Base-by-base conservation (phyloP, 768 basidiomycete genomes). In the Floccularia luteovirens region DNA sequence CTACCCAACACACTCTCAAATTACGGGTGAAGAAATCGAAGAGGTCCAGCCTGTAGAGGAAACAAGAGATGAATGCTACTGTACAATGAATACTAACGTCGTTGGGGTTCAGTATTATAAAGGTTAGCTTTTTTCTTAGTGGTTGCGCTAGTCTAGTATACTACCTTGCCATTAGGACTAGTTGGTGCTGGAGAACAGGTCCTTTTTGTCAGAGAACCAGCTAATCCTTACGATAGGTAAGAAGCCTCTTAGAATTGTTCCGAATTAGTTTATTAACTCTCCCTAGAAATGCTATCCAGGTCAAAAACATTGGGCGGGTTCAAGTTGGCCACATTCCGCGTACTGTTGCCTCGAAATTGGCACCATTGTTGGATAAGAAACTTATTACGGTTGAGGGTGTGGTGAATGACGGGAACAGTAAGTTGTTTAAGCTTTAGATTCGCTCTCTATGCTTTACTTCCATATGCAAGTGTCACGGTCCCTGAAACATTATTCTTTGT, bases 81-180 rank as follows among this genome's bases (percentile, higher is more conserved):
- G 77, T 31, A 66, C 60, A 11, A 37, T 79, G 51, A 56, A 57
- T 2, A 72, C 82, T 0, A 79, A 72, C 34, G 75, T 90, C 7
- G 90, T 92, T 0, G 90, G 90, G 0, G 65, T 92, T 11, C 87
- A 89, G 53, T 90, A 92, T 51, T 92, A 92, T 52, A 66, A 66
- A 53, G 83, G 83, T 76, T 24, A 1, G 57, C 47, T 3, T 30
- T 20, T 21, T 39, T 28, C 10, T 20, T n/a, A 5, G 30, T 38
- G 47, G 14, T 22, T 3, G 51, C 14, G 20, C 33, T 43, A 36
- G 33, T 46, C 25, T 39, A 21, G 52, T 42, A 6, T 25, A 14
- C 34, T 16, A n/a, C 24, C 13, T 17, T 39, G 5, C 12, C 14
- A 5, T n/a, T 41, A 79, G 90, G 89, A 22, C 51, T 92, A 39